phyloP scores from a whole-genome alignment of 768 basidiomycete species.

The Mycena rebaudengoi region DNA sequence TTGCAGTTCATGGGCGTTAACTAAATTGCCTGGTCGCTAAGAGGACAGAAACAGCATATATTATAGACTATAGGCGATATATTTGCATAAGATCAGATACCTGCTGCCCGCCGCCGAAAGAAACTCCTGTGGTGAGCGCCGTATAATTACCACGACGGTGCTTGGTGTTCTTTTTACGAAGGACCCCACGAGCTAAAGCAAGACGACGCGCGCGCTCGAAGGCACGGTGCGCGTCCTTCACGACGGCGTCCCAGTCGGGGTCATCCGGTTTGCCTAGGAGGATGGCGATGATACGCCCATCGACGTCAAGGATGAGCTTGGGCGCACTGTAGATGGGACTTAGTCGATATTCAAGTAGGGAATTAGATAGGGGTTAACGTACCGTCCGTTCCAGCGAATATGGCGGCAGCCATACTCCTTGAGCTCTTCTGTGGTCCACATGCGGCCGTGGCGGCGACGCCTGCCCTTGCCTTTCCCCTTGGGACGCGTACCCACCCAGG shows the following conservation, averaged over 20 bases:
- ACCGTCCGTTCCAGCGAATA: neutral
- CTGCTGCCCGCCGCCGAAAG: constrained; percentile 6
- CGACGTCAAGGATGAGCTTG: neutral
- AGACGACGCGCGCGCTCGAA: neutral
- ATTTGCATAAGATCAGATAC: too few relatives aligned
- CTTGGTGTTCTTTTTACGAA: neutral
- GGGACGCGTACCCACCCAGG: neutral
- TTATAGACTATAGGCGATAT: neutral
- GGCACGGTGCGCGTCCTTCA: neutral
- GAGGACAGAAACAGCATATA: neutral
- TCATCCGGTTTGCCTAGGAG: neutral
- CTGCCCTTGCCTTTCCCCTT: neutral
- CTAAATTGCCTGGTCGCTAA: neutral
- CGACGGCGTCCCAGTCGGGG: neutral
- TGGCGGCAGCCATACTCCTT: neutral
- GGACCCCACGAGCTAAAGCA: neutral
- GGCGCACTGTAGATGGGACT: neutral
- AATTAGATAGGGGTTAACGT: too few relatives aligned
- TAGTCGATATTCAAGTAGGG: neutral
- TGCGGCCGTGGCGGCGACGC: too few relatives aligned
- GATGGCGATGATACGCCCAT: constrained; percentile 3
- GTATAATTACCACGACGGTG: neutral
- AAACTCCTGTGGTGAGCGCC: neutral
- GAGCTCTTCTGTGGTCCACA: neutral
- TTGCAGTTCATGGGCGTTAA: neutral